A percentile compares a stretch with the other conserved stretches of the same genome.
These are phyloP conservation scores for Chaetomiaceae sp. DNA, from an alignment of 2,329 filamentous ascomycete genomes.

Conservation along the genomic window DNA sequence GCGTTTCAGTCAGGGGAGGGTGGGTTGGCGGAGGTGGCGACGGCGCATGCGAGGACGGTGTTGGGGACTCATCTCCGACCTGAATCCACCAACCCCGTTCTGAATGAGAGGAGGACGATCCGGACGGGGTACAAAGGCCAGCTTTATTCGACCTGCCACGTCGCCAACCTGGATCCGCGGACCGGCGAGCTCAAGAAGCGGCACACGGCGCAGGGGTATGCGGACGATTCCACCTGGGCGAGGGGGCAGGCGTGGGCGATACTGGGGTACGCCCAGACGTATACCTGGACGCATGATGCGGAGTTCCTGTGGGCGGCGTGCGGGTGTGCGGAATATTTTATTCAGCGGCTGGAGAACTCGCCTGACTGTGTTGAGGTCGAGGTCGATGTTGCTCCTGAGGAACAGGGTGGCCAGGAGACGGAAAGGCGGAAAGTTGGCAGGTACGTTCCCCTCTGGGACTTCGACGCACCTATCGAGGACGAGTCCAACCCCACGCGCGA, in stretches of 20 bases:
- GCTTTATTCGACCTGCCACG: not conserved
- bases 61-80: not conserved
- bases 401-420: not conserved
- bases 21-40: not conserved
- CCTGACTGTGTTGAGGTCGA: not conserved
- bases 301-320: not conserved
- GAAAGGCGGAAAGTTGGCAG: not conserved
- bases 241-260: not conserved
- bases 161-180: not conserved
- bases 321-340: not conserved
- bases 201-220: not conserved
- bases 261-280: not conserved
- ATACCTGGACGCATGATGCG: not conserved
- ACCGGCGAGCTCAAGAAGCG: not conserved
- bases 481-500: not conserved
- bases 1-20: not conserved
- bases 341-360: not conserved
- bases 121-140: not conserved
- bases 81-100: not conserved
- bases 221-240: not conserved
- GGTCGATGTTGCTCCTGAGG: not conserved
- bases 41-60: not conserved
- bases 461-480: not conserved
- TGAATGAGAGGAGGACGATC: no score
- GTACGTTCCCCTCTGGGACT: not conserved